Base-by-base conservation (phyloP, 768 basidiomycete genomes). In the Melanogaster broomeanus region DNA sequence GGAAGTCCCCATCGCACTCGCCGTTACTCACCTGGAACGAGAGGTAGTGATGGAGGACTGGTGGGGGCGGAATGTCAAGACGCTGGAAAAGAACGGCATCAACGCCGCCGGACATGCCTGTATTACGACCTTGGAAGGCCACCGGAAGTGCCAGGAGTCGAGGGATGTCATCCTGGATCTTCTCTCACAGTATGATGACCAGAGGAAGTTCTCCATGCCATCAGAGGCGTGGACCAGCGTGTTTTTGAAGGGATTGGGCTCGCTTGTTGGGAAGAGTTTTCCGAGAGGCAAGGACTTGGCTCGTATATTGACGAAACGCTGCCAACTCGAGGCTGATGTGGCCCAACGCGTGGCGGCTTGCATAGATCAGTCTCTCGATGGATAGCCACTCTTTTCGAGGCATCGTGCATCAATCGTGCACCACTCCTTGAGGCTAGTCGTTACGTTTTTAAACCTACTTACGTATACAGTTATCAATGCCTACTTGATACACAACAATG, bases 341-440 rank as follows among this genome's bases (percentile, higher is more conserved):
- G 64, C 64, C 0, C 64, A 63, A 35, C 57, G 38, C n/a, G 61
- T 64, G 21, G 58, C 63, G 12, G 46, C 54, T 34, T 63, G 51
- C 28, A 63, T 64, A 60, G 61, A 60, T 28, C 10, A 28, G 27
- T 28, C 7, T n/a, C n/a, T n/a, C n/a, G 30, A 30, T 98, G 94
- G 61, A 98, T 90, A 46, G 94, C n/a, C n/a, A n/a, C n/a, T n/a
- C n/a, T n/a, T n/a, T n/a, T n/a, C n/a, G n/a, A n/a, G n/a, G n/a
- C n/a, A n/a, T n/a, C n/a, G n/a, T n/a, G n/a, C n/a, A n/a, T n/a
- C n/a, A 96, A 55, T 94, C 94, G n/a, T n/a, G n/a, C n/a, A 51
- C 94, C 94, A 19, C 91, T 95, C 30, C 93, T 92, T 70, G 96
- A 98, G 71, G 80, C 84, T 40, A 90, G 91, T 96, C 82, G 67